Evolutionary conservation across 768 basidiomycete genomes (phyloP).

Genomic region (Auricularia sp.): DNA sequence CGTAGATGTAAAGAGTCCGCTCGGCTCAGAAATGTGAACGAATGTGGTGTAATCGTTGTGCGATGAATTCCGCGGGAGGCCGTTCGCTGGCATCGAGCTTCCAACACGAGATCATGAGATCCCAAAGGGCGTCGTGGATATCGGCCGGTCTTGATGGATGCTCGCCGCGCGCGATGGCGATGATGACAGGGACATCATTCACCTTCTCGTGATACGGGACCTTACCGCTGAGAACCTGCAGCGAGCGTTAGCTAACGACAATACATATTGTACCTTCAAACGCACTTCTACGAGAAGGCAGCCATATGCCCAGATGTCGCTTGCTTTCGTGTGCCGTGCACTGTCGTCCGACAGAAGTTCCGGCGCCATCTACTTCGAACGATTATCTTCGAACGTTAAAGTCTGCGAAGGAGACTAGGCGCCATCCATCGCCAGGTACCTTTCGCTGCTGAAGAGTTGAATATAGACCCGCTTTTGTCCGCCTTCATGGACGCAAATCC

Average conservation of each 20-base stretch:
- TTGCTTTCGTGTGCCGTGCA: not conserved
- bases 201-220: not conserved
- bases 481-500: not conserved
- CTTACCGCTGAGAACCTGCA: not conserved
- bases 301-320: slow-evolving; percentile 4
- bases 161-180: not conserved
- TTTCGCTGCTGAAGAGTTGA: not conserved
- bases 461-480: not conserved
- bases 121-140: no score
- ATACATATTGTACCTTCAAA: not conserved
- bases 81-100: no score
- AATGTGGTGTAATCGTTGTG: no score
- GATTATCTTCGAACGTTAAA: no score
- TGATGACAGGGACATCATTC: not conserved
- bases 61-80: no score
- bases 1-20: no score
- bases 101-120: no score
- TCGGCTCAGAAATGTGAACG: no score
- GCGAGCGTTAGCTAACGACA: not conserved
- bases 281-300: not conserved
- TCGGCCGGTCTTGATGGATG: not conserved
- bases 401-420: no score
- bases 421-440: not conserved
- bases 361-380: no score
- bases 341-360: not conserved